Evolutionary conservation across 768 basidiomycete genomes (phyloP), one percentile per base, ranked within the genome.

Genomic region (Hemileccinum rubropunctum): DNA sequence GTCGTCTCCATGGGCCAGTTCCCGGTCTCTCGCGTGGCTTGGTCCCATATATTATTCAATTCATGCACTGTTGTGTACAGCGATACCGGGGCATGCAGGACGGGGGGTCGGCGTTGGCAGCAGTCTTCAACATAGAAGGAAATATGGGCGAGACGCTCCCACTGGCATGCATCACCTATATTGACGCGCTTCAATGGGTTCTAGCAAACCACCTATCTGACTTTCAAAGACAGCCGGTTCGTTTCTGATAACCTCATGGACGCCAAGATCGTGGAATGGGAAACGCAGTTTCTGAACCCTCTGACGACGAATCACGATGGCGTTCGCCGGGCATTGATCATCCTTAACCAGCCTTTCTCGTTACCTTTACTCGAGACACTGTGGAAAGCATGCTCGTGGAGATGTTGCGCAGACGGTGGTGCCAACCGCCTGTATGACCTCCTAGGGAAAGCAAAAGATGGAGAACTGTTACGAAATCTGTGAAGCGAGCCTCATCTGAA

Each of bases 331-430:
- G 90, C 84, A 0, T 73, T 98, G 51, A 83, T 98, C 58, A 84
- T 99, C 58, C 78, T 98, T 48, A 98, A 99, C 66, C 91, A 95
- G 53, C 87, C 92, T 0, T 92, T 95, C 63, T 82, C 83, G 20
- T 55, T 68, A 4, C 57, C 71, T 10, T 76, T 97, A 36, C 75
- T 98, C 37, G 60, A 69, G 13, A 75, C 76, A 10, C 66, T 94
- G 9, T 97, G 82, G 79, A 62, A 64, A 13, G 64, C 74, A 12
- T 72, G 71, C 10, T 57, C 65, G 43, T 81, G 82, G 79, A 75
- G 69, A 34, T 77, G 76, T 47, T 95, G 91, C 62, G 92, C 92
- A 3, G 92, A 95, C 57, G 92, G 92, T 27, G 92, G 92, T 21
- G 89, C 88, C 8, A 95, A 95, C 66, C 78, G 88, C 14, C 68